These are phyloP conservation scores for Calocera viscosa DNA, from an alignment of 768 basidiomycete species.

Conservation along the genomic window DNA sequence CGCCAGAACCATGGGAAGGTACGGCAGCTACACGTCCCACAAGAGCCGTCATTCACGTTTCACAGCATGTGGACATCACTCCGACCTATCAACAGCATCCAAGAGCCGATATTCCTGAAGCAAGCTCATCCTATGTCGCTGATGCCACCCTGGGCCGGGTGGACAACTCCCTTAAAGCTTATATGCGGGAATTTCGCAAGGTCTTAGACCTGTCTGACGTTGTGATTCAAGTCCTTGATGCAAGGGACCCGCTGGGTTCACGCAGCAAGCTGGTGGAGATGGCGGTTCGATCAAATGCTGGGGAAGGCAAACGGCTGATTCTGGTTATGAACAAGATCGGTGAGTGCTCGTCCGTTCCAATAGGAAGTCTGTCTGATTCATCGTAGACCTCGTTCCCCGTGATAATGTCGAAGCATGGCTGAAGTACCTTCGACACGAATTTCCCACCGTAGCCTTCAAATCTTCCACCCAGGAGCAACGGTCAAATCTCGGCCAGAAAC, in stretches of 20 bases:
- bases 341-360: slow-evolving; percentile 28
- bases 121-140: slow-evolving; percentile 18
- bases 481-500: slow-evolving; percentile 42
- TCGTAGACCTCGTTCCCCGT: slow-evolving; percentile 72
- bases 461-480: slow-evolving; percentile 67
- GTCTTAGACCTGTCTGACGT: slow-evolving; percentile 92
- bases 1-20: slow-evolving; percentile 40
- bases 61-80: background rate
- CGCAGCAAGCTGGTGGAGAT: slow-evolving; percentile 87
- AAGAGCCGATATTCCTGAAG: slow-evolving; percentile 4
- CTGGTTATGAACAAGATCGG: slow-evolving; percentile 97
- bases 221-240: slow-evolving; percentile 69
- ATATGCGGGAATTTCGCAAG: slow-evolving; percentile 31
- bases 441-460: slow-evolving; percentile 86
- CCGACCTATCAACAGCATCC: slow-evolving; percentile 10
- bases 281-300: slow-evolving; percentile 73
- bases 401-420: slow-evolving; percentile 85
- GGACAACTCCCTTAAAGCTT: slow-evolving; percentile 29
- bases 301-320: slow-evolving; percentile 81
- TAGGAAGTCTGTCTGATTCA: background rate
- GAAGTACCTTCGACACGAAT: slow-evolving; percentile 78
- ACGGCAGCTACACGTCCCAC: slow-evolving; percentile 8
- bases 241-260: slow-evolving; percentile 89
- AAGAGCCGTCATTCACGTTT: background rate
- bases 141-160: slow-evolving; percentile 26